A percentile compares a stretch with the other conserved stretches of the same genome.
phyloP scores from a whole-genome alignment of 192 early-diverging fungal genomes.

The Coemansia biformis region DNA sequence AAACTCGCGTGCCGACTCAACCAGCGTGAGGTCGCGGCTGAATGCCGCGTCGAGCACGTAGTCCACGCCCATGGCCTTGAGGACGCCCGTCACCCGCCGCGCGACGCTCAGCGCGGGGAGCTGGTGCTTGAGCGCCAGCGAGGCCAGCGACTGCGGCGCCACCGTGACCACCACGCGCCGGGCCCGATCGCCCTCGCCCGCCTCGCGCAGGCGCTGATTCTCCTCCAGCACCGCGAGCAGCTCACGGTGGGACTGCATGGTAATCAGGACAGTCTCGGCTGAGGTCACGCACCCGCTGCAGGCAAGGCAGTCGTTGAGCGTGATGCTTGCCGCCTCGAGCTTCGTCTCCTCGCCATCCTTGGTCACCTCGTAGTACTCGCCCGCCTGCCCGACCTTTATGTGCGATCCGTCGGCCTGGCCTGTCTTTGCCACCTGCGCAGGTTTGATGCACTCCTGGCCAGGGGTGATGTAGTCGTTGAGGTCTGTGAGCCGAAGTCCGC shows the following conservation, averaged over 20 bases:
- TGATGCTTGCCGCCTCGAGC: slow-evolving; percentile 80
- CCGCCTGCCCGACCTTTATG: slow-evolving; percentile 71
- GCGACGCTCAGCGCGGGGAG: slow-evolving; percentile 65
- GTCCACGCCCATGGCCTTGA: slow-evolving; percentile 78
- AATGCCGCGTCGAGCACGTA: slow-evolving; percentile 87
- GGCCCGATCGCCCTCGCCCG: slow-evolving; percentile 15
- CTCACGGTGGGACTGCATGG: slow-evolving; percentile 90
- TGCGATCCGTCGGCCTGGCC: slow-evolving; percentile 55
- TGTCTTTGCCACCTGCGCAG: slow-evolving; percentile 73
- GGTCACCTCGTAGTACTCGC: slow-evolving; percentile 84
- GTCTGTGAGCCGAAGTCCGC: slow-evolving; percentile 82
- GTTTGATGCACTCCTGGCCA: slow-evolving; percentile 96
- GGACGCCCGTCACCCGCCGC: slow-evolving; percentile 64
- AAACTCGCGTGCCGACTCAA: slow-evolving; percentile 86
- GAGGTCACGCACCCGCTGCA: slow-evolving; percentile 99
- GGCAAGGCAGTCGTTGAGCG: slow-evolving; percentile 94
- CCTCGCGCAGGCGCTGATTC: slow-evolving; percentile 20
- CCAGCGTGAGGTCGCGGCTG: slow-evolving; percentile 78
- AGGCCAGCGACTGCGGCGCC: slow-evolving; percentile 85
- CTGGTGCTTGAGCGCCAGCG: slow-evolving; percentile 80
- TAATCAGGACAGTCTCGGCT: slow-evolving; percentile 89
- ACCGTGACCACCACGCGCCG: slow-evolving; percentile 75
- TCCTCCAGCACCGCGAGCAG: slow-evolving; percentile 52
- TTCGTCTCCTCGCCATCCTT: slow-evolving; percentile 80
- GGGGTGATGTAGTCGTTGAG: slow-evolving; percentile 97